These are phyloP conservation scores for Acanthamoeba lugdunensis DNA, from an alignment of 208 protist species.

Conservation along the genomic window DNA sequence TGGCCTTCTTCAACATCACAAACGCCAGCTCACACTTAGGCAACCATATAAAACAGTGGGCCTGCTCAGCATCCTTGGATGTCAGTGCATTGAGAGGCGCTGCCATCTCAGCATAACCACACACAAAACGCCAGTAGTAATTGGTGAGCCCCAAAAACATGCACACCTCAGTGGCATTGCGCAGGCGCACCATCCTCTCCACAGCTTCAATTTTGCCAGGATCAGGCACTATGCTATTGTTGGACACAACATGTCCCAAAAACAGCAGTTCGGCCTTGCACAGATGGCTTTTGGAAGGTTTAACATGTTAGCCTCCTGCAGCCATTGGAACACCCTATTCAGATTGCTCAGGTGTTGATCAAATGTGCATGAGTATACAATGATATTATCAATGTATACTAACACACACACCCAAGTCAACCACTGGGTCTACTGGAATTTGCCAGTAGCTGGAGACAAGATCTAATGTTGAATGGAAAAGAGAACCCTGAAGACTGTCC, in stretches of 20 bases:
- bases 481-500: not conserved
- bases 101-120: not conserved
- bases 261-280: not conserved
- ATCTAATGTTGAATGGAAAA: not conserved
- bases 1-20: not conserved
- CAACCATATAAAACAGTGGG: not conserved
- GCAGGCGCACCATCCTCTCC: fast-evolving
- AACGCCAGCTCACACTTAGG: not conserved
- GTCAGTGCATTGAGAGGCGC: not conserved
- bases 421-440: not conserved
- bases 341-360: not conserved
- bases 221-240: not conserved
- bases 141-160: not conserved
- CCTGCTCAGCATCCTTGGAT: not conserved
- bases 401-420: not conserved
- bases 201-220: not conserved
- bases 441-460: conserved; percentile 48
- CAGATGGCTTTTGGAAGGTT: not conserved
- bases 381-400: conserved; percentile 48
- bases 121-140: conserved; percentile 30
- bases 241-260: conserved; percentile 23
- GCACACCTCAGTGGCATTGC: not conserved
- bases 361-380: not conserved
- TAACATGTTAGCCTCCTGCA: not conserved
- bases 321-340: not conserved